A percentile compares a stretch with the other conserved stretches of the same genome.
Evolutionary conservation across 23 red algal genomes (phyloP).

Genomic region (Gracilaria gracilis): DNA sequence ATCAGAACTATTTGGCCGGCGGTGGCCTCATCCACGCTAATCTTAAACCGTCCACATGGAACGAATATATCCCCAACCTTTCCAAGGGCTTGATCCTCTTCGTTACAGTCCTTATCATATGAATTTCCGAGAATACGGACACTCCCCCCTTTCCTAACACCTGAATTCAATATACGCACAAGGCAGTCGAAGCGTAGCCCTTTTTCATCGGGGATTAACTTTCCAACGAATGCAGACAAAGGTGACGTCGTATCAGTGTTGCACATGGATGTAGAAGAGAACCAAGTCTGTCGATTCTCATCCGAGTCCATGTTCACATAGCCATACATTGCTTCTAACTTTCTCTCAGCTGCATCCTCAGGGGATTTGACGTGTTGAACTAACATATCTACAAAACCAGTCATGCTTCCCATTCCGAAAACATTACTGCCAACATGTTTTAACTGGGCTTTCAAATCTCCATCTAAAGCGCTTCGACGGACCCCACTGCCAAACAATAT

Average conservation of each 20-base stretch:
- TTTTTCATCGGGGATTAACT: conserved; percentile 76
- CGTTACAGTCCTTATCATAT: conserved; percentile 76
- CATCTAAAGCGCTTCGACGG: conserved; percentile 21
- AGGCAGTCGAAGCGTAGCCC: conserved; percentile 73
- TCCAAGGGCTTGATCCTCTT: conserved; percentile 80
- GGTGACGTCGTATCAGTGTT: conserved; percentile 43
- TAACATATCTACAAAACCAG: conserved; percentile 77
- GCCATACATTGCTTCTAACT: conserved; percentile 49
- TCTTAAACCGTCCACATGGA: conserved; percentile 78
- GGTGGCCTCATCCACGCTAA: conserved; percentile 49
- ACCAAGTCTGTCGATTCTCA: conserved; percentile 22
- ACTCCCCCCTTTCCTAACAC: conserved; percentile 38
- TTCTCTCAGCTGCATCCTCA: conserved; percentile 25
- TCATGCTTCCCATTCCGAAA: conserved; percentile 66
- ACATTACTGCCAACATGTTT: conserved; percentile 30
- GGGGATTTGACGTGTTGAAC: conserved; percentile 62
- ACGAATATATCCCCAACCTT: conserved; percentile 60
- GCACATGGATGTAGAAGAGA: conserved; percentile 24
- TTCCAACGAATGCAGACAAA: conserved; percentile 66
- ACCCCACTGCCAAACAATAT: neutral
- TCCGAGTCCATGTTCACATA: neutral
- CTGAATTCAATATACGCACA: conserved; percentile 78
- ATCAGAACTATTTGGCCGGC: conserved; percentile 81
- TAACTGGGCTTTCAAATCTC: conserved; percentile 57
- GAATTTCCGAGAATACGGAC: conserved; percentile 83